Evolutionary conservation across 768 basidiomycete genomes (phyloP), one percentile per base, ranked within the genome.

Genomic region (Scleroderma citrinum): DNA sequence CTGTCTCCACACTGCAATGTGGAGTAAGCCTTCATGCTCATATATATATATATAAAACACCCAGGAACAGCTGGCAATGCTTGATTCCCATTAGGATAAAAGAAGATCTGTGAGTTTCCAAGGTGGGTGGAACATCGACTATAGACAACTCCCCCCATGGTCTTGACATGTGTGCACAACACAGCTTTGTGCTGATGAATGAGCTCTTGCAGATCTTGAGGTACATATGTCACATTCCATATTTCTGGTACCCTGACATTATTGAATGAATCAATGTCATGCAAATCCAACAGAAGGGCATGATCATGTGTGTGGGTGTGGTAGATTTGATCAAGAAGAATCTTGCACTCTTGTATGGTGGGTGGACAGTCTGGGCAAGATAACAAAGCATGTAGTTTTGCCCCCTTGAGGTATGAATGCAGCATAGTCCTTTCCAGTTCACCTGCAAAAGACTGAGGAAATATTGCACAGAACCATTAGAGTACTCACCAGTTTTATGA

Each of bases 401-500:
- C 39, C 7, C 26, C 46, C 48, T 46, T 40, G 12, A 50, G 57
- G 52, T 13, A 66, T 11, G 44, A 43, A 20, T 48, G 34, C 19
- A 47, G 51, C 36, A 45, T 56, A 46, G 39, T 55, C 20, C 7
- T 37, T 32, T 50, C 52, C 0, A 47, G 16, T 43, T 59, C 49
- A 30, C 39, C 59, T 53, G 6, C 26, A 14, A 11, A 17, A 39
- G 38, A 31, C 29, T 20, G 57, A 57, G 46, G 7, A 1, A 49
- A 48, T 2, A 39, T 39, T 38, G 4, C 3, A 44, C 54, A 55
- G 45, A 57, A 45, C 7, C 46, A 49, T 50, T 5, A 24, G 5
- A 20, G 17, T 34, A 42, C 49, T 13, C 39, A 51, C 69, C 66
- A 46, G 56, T 47, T 14, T 61, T 56, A 38, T 66, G 50, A 48